Evolutionary conservation across 2,329 filamentous ascomycete species (phyloP).

Genomic region (Alternaria longipes): DNA sequence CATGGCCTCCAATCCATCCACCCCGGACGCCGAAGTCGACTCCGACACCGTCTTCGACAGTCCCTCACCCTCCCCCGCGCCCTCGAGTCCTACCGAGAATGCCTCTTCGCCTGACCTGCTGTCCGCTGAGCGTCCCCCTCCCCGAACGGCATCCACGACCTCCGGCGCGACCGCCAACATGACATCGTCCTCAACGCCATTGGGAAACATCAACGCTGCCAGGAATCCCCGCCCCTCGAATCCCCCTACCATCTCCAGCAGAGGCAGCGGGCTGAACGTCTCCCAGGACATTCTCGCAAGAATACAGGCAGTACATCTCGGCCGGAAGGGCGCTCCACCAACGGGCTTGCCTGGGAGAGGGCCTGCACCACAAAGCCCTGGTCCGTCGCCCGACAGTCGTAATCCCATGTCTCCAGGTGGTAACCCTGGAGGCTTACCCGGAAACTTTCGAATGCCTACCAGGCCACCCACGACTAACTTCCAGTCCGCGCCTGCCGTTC

Average conservation of each 20-base stretch:
- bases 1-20: constrained; percentile 44
- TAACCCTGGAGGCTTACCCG: constrained; percentile 52
- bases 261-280: constrained; percentile 61
- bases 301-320: constrained; percentile 75
- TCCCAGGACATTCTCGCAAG: constrained; percentile 72
- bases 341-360: constrained; percentile 37
- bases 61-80: constrained; percentile 39
- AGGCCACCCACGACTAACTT: constrained; percentile 55
- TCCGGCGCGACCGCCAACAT: constrained; percentile 60
- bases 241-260: constrained; percentile 55
- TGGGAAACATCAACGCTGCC: constrained; percentile 78
- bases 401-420: constrained; percentile 38
- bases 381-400: constrained; percentile 28
- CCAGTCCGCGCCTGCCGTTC: constrained; percentile 60
- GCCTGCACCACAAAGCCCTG: constrained; percentile 40
- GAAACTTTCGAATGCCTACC: constrained; percentile 56
- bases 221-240: constrained; percentile 59
- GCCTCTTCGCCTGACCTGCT: constrained; percentile 29
- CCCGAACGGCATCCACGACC: constrained; percentile 69
- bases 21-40: constrained; percentile 45
- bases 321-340: constrained; percentile 66
- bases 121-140: constrained; percentile 58
- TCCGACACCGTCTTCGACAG: constrained; percentile 45
- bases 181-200: constrained; percentile 83
- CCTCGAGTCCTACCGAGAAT: constrained; percentile 33